phyloP scores from a whole-genome alignment of 495 filamentous ascomycete species.

The Lophiostoma macrostomum region DNA sequence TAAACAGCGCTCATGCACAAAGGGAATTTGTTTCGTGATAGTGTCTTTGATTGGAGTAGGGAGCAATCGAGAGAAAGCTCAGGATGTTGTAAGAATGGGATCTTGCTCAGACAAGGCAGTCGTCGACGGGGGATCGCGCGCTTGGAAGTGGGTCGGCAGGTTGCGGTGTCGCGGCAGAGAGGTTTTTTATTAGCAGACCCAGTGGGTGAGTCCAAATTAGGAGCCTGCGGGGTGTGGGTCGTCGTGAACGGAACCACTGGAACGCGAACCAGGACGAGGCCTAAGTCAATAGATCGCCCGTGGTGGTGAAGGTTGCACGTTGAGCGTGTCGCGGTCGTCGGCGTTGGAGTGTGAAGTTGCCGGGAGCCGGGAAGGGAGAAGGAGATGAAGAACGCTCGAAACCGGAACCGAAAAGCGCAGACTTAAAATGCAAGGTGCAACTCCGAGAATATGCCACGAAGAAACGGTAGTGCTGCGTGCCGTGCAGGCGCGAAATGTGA shows the following conservation, averaged over 20 bases:
- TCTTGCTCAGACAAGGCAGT: conserved; percentile 13
- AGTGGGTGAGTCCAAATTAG: conserved; percentile 8
- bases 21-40: conserved; percentile 9
- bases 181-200: conserved; percentile 12
- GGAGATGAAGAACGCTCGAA: conserved; percentile 19
- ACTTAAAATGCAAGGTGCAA: conserved; percentile 16
- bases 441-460: conserved; percentile 25
- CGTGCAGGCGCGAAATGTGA: background rate
- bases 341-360: background rate
- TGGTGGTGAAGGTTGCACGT: conserved; percentile 25
- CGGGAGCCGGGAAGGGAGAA: conserved; percentile 5
- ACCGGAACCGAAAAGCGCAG: conserved; percentile 18
- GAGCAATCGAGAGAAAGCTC: conserved; percentile 20
- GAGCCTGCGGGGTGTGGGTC: too few species aligned
- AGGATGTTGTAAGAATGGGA: conserved; percentile 28
- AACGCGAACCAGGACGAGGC: conserved; percentile 32
- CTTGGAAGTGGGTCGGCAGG: background rate
- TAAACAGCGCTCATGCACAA: conserved; percentile 33
- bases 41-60: conserved; percentile 5
- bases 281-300: conserved; percentile 37
- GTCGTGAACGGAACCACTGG: conserved; percentile 4
- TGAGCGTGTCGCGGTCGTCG: conserved; percentile 20
- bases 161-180: conserved; percentile 12
- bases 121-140: conserved; percentile 1
- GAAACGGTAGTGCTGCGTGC: background rate